Evolutionary conservation across 306 rosid genomes (phyloP).

Genomic region (Casuarina cunninghamiana): DNA sequence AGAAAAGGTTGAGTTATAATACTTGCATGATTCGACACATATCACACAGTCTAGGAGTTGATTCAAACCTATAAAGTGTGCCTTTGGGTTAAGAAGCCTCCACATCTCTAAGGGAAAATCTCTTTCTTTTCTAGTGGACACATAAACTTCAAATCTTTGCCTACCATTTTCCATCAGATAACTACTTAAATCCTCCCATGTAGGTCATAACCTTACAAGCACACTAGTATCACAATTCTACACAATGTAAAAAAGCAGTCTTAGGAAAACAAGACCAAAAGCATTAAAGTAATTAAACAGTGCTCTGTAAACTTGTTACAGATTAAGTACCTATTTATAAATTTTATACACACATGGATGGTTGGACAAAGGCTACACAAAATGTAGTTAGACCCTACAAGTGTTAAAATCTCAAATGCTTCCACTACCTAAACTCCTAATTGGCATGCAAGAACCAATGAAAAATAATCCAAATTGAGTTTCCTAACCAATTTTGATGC

Average conservation of each 20-base stretch:
- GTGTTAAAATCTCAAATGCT: neutral
- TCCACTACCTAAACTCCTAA: neutral
- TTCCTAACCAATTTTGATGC: neutral
- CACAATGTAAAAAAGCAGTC: conserved; percentile 28
- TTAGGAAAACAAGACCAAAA: conserved; percentile 10
- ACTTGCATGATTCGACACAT: conserved; percentile 88
- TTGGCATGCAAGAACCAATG: neutral
- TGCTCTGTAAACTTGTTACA: conserved; percentile 7
- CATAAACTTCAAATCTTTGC: conserved; percentile 90
- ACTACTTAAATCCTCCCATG: conserved; percentile 95
- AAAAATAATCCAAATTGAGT: neutral
- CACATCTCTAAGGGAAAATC: conserved; percentile 96
- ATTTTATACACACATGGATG: neutral
- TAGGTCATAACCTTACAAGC: conserved; percentile 92
- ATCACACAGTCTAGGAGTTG: conserved; percentile 74
- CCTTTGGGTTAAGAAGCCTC: conserved; percentile 95
- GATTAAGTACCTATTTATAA: conserved; percentile 2
- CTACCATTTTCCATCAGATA: conserved; percentile 89
- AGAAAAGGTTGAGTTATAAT: conserved; percentile 1
- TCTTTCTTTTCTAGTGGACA: conserved; percentile 96
- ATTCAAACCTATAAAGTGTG: conserved; percentile 70
- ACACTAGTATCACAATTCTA: conserved; percentile 97
- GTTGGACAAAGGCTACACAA: neutral
- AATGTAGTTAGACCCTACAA: neutral
- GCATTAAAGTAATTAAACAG: conserved; percentile 15